Evolutionary conservation across 1,139 yeast species (phyloP).

Genomic region (Trichomonascaceae sp.): DNA sequence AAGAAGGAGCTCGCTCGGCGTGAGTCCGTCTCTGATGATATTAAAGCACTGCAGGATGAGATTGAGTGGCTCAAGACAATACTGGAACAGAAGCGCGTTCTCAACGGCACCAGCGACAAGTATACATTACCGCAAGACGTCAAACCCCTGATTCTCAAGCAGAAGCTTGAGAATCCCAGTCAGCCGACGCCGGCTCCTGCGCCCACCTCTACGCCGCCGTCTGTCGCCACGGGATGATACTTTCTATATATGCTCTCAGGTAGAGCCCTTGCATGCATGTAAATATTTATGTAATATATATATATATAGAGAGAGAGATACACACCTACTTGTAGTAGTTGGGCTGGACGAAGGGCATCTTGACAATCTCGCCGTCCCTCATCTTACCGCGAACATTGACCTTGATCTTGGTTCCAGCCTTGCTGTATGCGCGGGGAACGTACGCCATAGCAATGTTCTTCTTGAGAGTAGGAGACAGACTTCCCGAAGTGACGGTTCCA

Average conservation of each 20-base stretch:
- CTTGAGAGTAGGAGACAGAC: slow-evolving; percentile 74
- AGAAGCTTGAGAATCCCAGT: slow-evolving; percentile 11
- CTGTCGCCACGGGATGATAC: too few species aligned
- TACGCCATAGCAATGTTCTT: slow-evolving; percentile 85
- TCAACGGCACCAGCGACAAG: slow-evolving; percentile 38
- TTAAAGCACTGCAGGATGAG: slow-evolving; percentile 54
- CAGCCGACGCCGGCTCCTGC: neutral
- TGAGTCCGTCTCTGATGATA: slow-evolving; percentile 57
- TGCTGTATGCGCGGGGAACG: slow-evolving; percentile 57
- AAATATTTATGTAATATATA: too few species aligned
- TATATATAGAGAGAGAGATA: neutral
- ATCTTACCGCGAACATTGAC: slow-evolving; percentile 76
- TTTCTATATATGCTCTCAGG: too few species aligned
- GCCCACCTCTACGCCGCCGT: too few species aligned
- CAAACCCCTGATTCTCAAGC: slow-evolving; percentile 31
- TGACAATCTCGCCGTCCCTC: slow-evolving; percentile 60
- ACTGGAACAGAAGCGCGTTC: slow-evolving; percentile 30
- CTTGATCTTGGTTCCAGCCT: slow-evolving; percentile 61
- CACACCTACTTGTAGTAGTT: slow-evolving; percentile 41
- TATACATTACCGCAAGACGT: slow-evolving; percentile 35
- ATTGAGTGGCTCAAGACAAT: slow-evolving; percentile 46
- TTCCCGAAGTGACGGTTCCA: slow-evolving; percentile 80
- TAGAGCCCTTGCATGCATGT: too few species aligned
- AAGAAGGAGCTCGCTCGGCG: slow-evolving; percentile 50
- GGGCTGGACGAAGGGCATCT: slow-evolving; percentile 74